Evolutionary conservation across 352 stramenopile species (phyloP), one percentile per base, ranked within the genome.

Genomic region (Globisporangium carolinianum): DNA sequence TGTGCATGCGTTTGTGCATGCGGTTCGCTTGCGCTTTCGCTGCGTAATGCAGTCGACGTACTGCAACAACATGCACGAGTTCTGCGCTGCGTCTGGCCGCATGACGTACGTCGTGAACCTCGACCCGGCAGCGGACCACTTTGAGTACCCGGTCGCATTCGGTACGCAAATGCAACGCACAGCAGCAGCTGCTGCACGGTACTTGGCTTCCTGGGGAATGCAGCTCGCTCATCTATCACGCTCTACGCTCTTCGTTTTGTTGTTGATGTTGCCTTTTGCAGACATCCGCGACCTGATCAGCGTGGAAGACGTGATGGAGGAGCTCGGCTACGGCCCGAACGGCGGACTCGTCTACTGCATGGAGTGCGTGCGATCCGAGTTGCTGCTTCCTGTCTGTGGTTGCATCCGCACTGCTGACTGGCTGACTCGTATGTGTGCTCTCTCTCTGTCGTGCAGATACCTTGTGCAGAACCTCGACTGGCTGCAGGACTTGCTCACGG

Each of bases 291-390:
- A 98, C 60, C 70, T 99, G 38, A 97, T 99, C 48, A 97, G 91
- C 47, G 76, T 99, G 9, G 88, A 98, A 61, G 91, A 97, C 48
- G 97, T 99, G 41, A 98, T 99, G 95, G 87, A 98, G 61, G 87
- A 98, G 61, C 79, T 99, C 8, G 84, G 91, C 65, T 92, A 99
- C 53, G 97, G 97, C 18, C 97, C 97, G 0, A 99, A 99, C 67
- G 97, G 97, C 12, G 96, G 91, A 1, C 79, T 99, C 12, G 79
- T 99, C 12, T 99, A 98, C 75, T 99, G 97, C 76, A 98, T 99
- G 89, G 97, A 99, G 91, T 99, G 89, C 67, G 69, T 94, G 14
- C n/a, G 10, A 10, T 48, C 42, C 9, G 32, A 41, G 15, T 6
- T 5, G 18, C 32, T 60, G 45, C 8, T 18, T 9, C 3, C 36